These are phyloP conservation scores for Sordariomycetes sp. DNA, from an alignment of 2,329 filamentous ascomycete genomes.

Conservation along the genomic window DNA sequence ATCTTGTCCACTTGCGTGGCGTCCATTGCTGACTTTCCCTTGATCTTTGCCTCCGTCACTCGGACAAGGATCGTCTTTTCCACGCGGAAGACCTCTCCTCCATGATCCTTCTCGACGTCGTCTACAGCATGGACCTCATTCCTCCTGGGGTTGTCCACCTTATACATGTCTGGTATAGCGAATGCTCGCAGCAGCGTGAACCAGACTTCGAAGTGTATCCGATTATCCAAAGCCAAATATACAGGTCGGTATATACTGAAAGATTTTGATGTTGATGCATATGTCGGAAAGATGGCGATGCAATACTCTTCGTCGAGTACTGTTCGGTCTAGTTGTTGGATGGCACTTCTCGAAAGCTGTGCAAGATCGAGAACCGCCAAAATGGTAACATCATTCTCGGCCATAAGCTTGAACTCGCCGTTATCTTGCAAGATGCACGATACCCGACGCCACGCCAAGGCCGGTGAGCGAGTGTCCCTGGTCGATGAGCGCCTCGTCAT, in stretches of 20 bases:
- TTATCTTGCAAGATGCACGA: conserved; percentile 94
- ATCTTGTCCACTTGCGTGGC: conserved; percentile 11
- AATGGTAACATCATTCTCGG: conserved; percentile 72
- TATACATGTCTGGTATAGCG: conserved; percentile 85
- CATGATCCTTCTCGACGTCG: conserved; percentile 26
- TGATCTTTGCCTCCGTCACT: conserved; percentile 55
- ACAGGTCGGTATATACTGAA: conserved; percentile 77
- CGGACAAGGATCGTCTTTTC: conserved; percentile 52
- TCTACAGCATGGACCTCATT: conserved; percentile 32
- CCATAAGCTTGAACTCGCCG: conserved; percentile 84
- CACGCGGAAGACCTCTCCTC: conserved; percentile 47
- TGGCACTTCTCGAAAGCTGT: conserved; percentile 78
- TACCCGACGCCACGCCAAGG: conserved; percentile 72
- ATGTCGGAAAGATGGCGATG: conserved; percentile 91
- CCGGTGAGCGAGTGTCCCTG: conserved; percentile 41
- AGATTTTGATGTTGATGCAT: conserved; percentile 64
- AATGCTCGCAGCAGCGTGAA: conserved; percentile 87
- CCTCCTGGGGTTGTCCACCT: conserved; percentile 36
- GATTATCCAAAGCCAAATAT: conserved; percentile 77
- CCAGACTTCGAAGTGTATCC: conserved; percentile 95
- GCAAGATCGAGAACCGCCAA: conserved; percentile 80
- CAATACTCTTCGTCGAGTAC: conserved; percentile 90
- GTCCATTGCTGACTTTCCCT: conserved; percentile 18
- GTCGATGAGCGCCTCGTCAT: conserved; percentile 50
- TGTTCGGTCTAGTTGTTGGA: conserved; percentile 83